Conservation (phyloP, 495 filamentous ascomycete genomes). For the Penicillium herquei region DNA sequence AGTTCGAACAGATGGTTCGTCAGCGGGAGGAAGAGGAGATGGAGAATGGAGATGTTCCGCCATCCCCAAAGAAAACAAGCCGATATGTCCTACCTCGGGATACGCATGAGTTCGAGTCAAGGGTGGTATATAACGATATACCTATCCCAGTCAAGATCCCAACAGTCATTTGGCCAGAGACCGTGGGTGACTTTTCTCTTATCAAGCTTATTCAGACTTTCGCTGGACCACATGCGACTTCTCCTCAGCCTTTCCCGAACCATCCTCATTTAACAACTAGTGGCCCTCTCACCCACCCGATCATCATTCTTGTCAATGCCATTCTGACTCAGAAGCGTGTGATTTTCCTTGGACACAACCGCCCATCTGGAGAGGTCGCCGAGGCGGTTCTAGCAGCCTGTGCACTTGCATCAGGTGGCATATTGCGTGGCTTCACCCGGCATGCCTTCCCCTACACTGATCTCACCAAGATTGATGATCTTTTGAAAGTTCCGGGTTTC, state of each 20-base stretch:
- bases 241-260: slow-evolving; percentile 80
- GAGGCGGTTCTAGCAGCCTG: slow-evolving; percentile 94
- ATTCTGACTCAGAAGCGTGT: slow-evolving; percentile 95
- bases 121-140: slow-evolving; percentile 90
- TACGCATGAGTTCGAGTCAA: slow-evolving; percentile 95
- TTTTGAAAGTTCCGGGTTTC: slow-evolving; percentile 93
- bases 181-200: slow-evolving; percentile 94
- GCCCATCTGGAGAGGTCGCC: slow-evolving; percentile 89
- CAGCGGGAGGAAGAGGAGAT: slow-evolving; percentile 54
- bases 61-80: slow-evolving; percentile 49
- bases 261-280: slow-evolving; percentile 94
- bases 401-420: slow-evolving; percentile 88
- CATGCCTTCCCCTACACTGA: slow-evolving; percentile 99
- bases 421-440: slow-evolving; percentile 92
- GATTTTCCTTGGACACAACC: slow-evolving; percentile 92
- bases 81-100: slow-evolving; percentile 76
- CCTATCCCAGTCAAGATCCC: slow-evolving; percentile 96
- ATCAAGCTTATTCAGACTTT: slow-evolving; percentile 97
- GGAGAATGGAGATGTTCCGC: slow-evolving; percentile 29
- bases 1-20: slow-evolving; percentile 93
- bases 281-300: slow-evolving; percentile 62
- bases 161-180: slow-evolving; percentile 88
- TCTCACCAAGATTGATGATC: slow-evolving; percentile 94
- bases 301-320: slow-evolving; percentile 54
- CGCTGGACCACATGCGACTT: slow-evolving; percentile 71